Evolutionary conservation across 2,329 filamentous ascomycete genomes (phyloP).

Genomic region (Geosmithia putterillii): DNA sequence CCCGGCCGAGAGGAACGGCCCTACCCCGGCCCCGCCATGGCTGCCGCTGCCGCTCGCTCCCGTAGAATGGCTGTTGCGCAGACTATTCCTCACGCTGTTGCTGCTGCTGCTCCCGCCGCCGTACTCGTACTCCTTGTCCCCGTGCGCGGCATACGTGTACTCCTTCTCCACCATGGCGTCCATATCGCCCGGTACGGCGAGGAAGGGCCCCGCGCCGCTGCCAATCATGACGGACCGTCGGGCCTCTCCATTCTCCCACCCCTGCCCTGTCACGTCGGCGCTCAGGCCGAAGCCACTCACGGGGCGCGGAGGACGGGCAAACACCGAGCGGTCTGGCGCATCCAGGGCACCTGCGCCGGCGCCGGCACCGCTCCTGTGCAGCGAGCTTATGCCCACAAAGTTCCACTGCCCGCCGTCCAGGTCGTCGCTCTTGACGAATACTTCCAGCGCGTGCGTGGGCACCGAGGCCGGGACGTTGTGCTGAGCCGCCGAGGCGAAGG

Average conservation of each 20-base stretch:
- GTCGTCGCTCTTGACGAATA: slow-evolving; percentile 48
- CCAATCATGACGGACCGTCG: slow-evolving; percentile 42
- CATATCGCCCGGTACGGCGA: slow-evolving; percentile 31
- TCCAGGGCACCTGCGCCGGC: background rate
- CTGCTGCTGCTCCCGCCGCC: background rate
- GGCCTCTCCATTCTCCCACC: slow-evolving; percentile 39
- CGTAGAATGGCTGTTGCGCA: too few relatives aligned
- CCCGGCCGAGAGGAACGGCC: background rate
- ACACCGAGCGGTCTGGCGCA: too few relatives aligned
- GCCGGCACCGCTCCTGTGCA: slow-evolving; percentile 5
- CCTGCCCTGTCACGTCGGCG: slow-evolving; percentile 33
- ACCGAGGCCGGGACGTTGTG: slow-evolving; percentile 10
- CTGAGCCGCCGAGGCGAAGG: slow-evolving; percentile 32
- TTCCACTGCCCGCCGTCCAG: slow-evolving; percentile 39
- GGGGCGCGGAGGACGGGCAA: slow-evolving; percentile 23
- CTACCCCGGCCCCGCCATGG: too few relatives aligned
- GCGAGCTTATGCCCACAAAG: slow-evolving; percentile 34
- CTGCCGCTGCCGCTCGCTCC: too few relatives aligned
- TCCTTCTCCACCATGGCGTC: background rate
- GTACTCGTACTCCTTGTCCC: too few relatives aligned
- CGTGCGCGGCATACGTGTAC: too few relatives aligned
- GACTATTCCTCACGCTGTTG: too few relatives aligned
- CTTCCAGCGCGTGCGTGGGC: slow-evolving; percentile 42
- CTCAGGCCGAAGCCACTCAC: slow-evolving; percentile 45
- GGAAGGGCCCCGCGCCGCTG: slow-evolving; percentile 37